phyloP scores from a whole-genome alignment of 2,329 filamentous ascomycete species.

The Colletotrichum lupini region DNA sequence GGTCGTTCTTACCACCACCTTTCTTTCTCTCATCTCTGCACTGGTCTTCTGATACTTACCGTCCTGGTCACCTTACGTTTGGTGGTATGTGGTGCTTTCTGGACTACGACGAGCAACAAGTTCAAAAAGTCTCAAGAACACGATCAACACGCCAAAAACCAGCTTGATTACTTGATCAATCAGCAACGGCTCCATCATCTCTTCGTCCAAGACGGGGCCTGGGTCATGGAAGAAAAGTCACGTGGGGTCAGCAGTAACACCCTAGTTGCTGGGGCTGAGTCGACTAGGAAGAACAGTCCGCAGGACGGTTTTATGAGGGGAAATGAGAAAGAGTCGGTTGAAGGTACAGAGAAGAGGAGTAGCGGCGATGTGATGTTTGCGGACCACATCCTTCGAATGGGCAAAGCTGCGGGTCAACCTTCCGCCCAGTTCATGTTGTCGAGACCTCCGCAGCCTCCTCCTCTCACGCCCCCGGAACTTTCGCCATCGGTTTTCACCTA shows the following conservation, averaged over 20 bases:
- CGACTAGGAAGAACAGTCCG: slow-evolving; percentile 3
- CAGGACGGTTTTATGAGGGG: slow-evolving; percentile 10
- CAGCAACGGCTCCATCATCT: slow-evolving; percentile 32
- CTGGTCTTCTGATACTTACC: slow-evolving; percentile 46
- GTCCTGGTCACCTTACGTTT: slow-evolving; percentile 45
- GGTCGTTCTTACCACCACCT: slow-evolving; percentile 18
- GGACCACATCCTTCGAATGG: not conserved
- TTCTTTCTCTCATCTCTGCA: slow-evolving; percentile 40
- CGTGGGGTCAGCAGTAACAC: slow-evolving; percentile 43
- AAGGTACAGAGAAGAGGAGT: not conserved
- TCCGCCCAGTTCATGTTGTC: slow-evolving; percentile 40
- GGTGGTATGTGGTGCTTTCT: slow-evolving; percentile 3
- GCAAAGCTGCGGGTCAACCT: slow-evolving; percentile 21
- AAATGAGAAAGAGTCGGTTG: slow-evolving; percentile 1
- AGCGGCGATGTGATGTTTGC: not conserved
- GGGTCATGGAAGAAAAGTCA: slow-evolving; percentile 43
- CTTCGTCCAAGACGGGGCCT: slow-evolving; percentile 21
- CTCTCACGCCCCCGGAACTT: slow-evolving; percentile 60
- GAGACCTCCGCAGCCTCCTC: slow-evolving; percentile 57
- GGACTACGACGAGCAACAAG: slow-evolving; percentile 4
- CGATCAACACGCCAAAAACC: not conserved
- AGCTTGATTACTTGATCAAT: slow-evolving; percentile 14
- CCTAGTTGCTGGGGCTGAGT: slow-evolving; percentile 21
- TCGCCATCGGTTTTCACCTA: slow-evolving; percentile 56
- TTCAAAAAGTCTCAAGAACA: not conserved